Evolutionary conservation across 2,329 filamentous ascomycete species (phyloP), one percentile per base, ranked within the genome.

Genomic region (Pleoardoris graminearum): DNA sequence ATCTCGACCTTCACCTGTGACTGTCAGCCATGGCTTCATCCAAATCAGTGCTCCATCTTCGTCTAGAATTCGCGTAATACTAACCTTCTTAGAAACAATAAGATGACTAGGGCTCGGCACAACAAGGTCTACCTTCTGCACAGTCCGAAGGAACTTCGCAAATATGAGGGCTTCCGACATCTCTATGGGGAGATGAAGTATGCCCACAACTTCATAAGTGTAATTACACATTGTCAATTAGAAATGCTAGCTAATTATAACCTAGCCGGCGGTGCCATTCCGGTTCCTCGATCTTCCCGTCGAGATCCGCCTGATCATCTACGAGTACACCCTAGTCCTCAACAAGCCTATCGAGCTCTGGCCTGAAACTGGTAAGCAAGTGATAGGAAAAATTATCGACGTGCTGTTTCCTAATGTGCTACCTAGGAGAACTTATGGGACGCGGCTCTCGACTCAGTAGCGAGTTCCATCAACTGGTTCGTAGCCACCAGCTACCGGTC

Each of bases 291-390:
- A 53, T 7, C 30, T 53, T 8, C 45, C 51, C 7, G 12, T 23
- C 8, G 51, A 53, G 23, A 36, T 53, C 12, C 51, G 51, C 7
- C 22, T 30, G 37, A 49, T 39, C 16, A 45, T 49, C 22, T 53
- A 42, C 23, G 32, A 48, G 37, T 32, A 25, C 16, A 45, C 23
- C 5, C 21, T 49, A 11, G 25, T n/a, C 12, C 25, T 33, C 16
- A 19, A 23, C 21, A 35, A 41, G 12, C n/a, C 17, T 14, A 37
- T 41, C 3, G 29, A 41, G 25, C 3, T 35, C n/a, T 32, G 35
- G 46, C 23, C 36, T n/a, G 23, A 32, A 19, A 8, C 27, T 10
- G 35, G 37, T 22, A 25, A 25, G 5, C 37, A 22, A 16, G 16
- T 16, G 27, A 19, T n/a, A n/a, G n/a, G n/a, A n/a, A n/a, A n/a